Evolutionary conservation across 1,284 basidiomycete species (phyloP).

Genomic region (Cerioporus squamosus): DNA sequence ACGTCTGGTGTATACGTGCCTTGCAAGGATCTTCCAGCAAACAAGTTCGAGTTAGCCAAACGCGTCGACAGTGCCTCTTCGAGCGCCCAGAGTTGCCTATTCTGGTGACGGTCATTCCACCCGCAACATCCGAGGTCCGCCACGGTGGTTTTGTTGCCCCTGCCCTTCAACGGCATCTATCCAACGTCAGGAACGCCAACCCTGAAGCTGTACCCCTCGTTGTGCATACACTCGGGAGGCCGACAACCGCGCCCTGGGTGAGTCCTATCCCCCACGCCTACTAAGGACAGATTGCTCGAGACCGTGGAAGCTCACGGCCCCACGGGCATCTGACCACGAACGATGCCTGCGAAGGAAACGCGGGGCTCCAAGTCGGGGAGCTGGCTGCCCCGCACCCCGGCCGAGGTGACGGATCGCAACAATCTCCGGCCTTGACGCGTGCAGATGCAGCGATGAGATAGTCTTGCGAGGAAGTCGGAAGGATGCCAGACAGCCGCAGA

Average conservation of each 20-base stretch:
- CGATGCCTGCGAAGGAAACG: slow-evolving; percentile 12
- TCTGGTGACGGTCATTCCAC: slow-evolving; percentile 6
- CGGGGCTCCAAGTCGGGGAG: slow-evolving; percentile 8
- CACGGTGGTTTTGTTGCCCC: not conserved
- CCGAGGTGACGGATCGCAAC: slow-evolving; percentile 22
- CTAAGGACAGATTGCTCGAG: slow-evolving; percentile 11
- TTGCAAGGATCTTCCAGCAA: slow-evolving; percentile 7
- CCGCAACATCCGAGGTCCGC: slow-evolving; percentile 8
- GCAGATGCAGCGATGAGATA: slow-evolving; percentile 12
- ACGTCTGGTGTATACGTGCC: slow-evolving; percentile 14
- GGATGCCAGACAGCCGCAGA: slow-evolving; percentile 6
- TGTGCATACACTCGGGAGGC: not conserved
- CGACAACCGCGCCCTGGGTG: not conserved
- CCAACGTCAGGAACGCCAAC: not conserved
- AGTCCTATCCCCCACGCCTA: not conserved
- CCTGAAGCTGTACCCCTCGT: not conserved
- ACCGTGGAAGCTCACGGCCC: slow-evolving; percentile 4
- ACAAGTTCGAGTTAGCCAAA: not conserved
- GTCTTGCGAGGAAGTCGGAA: slow-evolving; percentile 18
- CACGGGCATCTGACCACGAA: slow-evolving; percentile 4
- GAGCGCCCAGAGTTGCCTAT: slow-evolving; percentile 5
- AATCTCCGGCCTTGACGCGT: slow-evolving; percentile 18
- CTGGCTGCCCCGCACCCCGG: slow-evolving; percentile 4
- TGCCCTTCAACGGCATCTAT: not conserved
- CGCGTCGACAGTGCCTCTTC: not conserved